These are phyloP conservation scores for Aspergillus ochraceoroseus DNA, from an alignment of 2,329 filamentous ascomycete species.

Conservation along the genomic window DNA sequence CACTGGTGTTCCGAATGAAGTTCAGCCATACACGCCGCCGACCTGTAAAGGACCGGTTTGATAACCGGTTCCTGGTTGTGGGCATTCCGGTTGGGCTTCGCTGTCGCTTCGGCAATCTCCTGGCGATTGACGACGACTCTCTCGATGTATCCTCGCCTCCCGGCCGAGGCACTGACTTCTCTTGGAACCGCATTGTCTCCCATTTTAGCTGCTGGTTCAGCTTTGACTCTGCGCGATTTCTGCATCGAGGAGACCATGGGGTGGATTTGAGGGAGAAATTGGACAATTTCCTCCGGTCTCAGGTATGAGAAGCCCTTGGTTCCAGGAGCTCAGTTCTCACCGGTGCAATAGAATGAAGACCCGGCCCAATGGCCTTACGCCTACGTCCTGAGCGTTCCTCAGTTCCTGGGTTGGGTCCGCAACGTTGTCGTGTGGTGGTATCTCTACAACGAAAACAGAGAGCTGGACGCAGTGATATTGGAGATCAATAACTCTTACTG, in stretches of 20 bases:
- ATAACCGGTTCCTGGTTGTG: slow-evolving; percentile 7
- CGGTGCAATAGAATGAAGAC: slow-evolving; percentile 6
- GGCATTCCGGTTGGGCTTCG: slow-evolving; percentile 11
- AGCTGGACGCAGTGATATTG: slow-evolving; percentile 16
- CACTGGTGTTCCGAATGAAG: slow-evolving; percentile 8
- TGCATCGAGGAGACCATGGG: slow-evolving; percentile 8
- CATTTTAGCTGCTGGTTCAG: slow-evolving; percentile 12
- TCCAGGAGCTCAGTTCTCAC: too few relatives aligned
- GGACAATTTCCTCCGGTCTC: slow-evolving; percentile 2
- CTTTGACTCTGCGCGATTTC: slow-evolving; percentile 3
- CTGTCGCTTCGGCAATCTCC: slow-evolving; percentile 6
- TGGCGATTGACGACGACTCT: slow-evolving; percentile 7
- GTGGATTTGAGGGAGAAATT: slow-evolving; percentile 9
- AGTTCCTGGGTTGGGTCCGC: slow-evolving; percentile 13
- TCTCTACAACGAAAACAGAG: slow-evolving; percentile 10
- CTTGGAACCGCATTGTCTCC: not conserved
- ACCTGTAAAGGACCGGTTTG: slow-evolving; percentile 11
- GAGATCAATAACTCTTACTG: slow-evolving; percentile 19
- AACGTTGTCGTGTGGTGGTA: slow-evolving; percentile 19
- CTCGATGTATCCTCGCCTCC: not conserved
- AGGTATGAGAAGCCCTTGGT: too few relatives aligned
- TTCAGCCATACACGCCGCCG: slow-evolving; percentile 11
- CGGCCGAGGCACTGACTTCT: not conserved
- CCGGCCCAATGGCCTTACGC: slow-evolving; percentile 15
- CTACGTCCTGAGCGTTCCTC: slow-evolving; percentile 12